Conservation (phyloP, 257 asterid species). For the Solanum peruvianum region DNA sequence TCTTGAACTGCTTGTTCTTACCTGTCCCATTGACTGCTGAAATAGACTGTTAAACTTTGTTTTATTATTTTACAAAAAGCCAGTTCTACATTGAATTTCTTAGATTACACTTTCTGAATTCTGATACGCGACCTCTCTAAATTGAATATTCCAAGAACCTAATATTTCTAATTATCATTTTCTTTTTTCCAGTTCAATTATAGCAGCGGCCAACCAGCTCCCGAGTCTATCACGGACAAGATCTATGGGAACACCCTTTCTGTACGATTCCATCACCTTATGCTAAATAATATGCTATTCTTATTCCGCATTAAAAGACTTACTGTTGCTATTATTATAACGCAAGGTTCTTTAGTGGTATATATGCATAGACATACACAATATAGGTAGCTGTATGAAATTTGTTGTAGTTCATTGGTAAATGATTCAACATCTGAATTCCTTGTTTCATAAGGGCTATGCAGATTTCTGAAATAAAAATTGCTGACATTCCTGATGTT, state of each 20-base stretch:
- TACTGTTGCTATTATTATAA: background rate
- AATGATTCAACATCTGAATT: slow-evolving; percentile 8
- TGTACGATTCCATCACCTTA: slow-evolving; percentile 29
- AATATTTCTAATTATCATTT: slow-evolving; percentile 1
- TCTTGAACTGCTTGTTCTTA: background rate
- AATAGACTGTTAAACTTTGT: background rate
- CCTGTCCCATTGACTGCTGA: background rate
- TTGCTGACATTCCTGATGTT: slow-evolving; percentile 73
- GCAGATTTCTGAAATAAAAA: slow-evolving; percentile 83
- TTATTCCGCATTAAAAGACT: background rate
- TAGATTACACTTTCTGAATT: background rate
- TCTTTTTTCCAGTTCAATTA: slow-evolving; percentile 70
- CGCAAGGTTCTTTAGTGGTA: background rate
- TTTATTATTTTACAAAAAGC: background rate
- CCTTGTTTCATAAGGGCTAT: slow-evolving; percentile 17
- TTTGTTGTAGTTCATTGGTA: background rate
- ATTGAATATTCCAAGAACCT: background rate
- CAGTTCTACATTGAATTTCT: background rate
- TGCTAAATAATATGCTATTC: background rate
- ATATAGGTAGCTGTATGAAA: background rate
- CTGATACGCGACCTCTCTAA: background rate
- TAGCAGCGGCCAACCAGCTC: slow-evolving; percentile 99
- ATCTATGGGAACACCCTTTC: slow-evolving; percentile 95
- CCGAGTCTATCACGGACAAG: slow-evolving; percentile 93
- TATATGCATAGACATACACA: background rate